Conservation (phyloP, 805 yeast species). For the Kregervanrija delftensis region DNA sequence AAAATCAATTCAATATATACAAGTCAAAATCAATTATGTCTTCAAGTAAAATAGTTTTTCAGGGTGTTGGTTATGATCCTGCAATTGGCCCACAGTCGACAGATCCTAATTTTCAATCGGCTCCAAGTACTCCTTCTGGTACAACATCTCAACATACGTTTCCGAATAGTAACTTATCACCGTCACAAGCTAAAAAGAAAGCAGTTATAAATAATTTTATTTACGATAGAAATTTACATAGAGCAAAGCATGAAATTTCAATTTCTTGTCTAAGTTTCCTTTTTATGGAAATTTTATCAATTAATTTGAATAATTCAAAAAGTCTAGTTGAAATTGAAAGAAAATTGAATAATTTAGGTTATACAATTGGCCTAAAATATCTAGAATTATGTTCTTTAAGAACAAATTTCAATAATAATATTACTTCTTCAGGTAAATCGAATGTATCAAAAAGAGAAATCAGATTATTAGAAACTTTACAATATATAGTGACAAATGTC, state of each 20-base stretch:
- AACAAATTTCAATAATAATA: conserved; percentile 42
- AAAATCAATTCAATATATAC: neutral
- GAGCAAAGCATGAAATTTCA: conserved; percentile 62
- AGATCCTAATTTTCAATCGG: conserved; percentile 13
- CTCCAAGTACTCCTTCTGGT: conserved; percentile 1
- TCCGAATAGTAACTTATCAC: neutral
- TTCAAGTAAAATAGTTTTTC: conserved; percentile 7
- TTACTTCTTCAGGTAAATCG: conserved; percentile 48
- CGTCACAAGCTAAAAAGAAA: conserved; percentile 14
- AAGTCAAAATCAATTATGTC: too few relatives aligned
- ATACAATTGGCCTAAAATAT: conserved; percentile 65
- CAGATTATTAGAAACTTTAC: conserved; percentile 64
- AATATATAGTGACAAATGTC: conserved; percentile 63
- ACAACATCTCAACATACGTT: conserved; percentile 1
- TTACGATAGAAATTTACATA: conserved; percentile 62
- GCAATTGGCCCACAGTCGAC: conserved; percentile 25
- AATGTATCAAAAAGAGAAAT: conserved; percentile 61
- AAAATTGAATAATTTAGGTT: conserved; percentile 63
- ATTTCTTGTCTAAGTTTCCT: conserved; percentile 61
- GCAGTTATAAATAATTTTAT: conserved; percentile 29
- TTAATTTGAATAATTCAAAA: conserved; percentile 52
- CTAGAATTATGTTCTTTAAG: conserved; percentile 64
- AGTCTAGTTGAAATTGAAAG: conserved; percentile 63
- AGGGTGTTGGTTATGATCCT: conserved; percentile 25
- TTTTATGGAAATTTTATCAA: conserved; percentile 63